phyloP scores from a whole-genome alignment of 345 rosid genomes.

The Triadica sebifera region DNA sequence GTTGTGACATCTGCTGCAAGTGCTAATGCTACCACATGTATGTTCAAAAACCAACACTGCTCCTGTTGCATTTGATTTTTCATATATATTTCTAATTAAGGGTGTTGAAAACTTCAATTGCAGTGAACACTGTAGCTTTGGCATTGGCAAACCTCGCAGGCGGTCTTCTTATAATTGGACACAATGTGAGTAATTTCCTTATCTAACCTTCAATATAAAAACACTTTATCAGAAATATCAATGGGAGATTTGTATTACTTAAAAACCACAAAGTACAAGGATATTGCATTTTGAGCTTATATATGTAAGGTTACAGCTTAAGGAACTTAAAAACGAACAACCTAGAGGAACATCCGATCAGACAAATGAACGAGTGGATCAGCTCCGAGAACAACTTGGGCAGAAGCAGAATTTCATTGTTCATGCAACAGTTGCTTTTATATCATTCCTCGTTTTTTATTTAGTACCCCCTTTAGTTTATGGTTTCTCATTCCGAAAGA shows the following conservation, averaged over 20 bases:
- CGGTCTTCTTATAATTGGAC: slow-evolving; percentile 16
- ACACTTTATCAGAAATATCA: too few species aligned
- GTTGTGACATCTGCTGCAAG: slow-evolving; percentile 29
- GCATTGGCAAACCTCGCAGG: slow-evolving; percentile 24
- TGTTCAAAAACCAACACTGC: too few species aligned
- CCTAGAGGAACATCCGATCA: background rate
- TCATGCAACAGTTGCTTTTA: slow-evolving; percentile 16
- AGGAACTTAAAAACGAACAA: slow-evolving; percentile 15
- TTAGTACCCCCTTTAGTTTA: slow-evolving; percentile 18
- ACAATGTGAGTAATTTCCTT: slow-evolving; percentile 19
- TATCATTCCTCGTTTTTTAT: slow-evolving; percentile 22
- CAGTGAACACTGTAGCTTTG: slow-evolving; percentile 19
- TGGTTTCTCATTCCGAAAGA: slow-evolving; percentile 16
- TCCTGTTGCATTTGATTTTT: too few species aligned
- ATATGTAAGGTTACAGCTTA: slow-evolving; percentile 14
- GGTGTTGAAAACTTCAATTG: too few species aligned
- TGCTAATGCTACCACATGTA: slow-evolving; percentile 10
- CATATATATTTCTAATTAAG: too few species aligned
- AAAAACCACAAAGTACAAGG: background rate
- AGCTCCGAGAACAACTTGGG: slow-evolving; percentile 12
- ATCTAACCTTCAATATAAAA: background rate
- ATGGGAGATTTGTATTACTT: too few species aligned
- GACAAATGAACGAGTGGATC: slow-evolving; percentile 13
- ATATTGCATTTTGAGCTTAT: slow-evolving; percentile 3
- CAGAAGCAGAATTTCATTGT: slow-evolving; percentile 9